Base-by-base conservation (phyloP, 352 stramenopile genomes). In the Phytophthora sansomeana region DNA sequence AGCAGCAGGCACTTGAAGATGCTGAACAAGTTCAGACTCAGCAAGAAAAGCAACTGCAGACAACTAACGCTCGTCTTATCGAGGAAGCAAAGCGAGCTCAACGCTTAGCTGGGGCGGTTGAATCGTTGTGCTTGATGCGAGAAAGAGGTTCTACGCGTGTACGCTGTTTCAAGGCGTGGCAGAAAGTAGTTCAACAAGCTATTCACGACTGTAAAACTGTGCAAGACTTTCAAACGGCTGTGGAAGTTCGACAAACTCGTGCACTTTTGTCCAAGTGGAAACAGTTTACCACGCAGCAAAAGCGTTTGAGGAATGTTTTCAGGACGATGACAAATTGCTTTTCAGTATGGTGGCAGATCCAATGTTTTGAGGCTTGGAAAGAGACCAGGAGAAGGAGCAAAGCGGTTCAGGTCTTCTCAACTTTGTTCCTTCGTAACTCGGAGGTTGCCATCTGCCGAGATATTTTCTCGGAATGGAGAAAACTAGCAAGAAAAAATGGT, bases 341-440 rank as follows among this genome's bases (percentile, higher is more conserved):
- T 46, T 48, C 41, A 5, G 4, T 16, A 26, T 63, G 72, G 48
- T 58, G 43, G 46, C 26, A 63, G 10, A 30, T 51, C 13, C 52
- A 67, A 19, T 73, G 49, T 13, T 79, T 79, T 26, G 4, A 48
- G 2, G 38, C 52, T 8, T 84, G 72, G 70, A 50, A 70, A 7
- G 39, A 48, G 29, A 24, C 51, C 28, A 61, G 50, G 30, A 28
- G 46, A 24, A 36, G 49, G 9, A 64, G 56, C 13, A 68, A 51
- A 29, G 49, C 50, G 21, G 26, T 83, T 1, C 60, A 61, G 2
- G 17, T 65, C 8, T 84, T 82, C 26, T 68, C 63, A 0, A 28
- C 6, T 6, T 35, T 59, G 7, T 65, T 66, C 13, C 17, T 48
- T 30, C 56, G 35, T 17, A 67, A 57, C 8, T 53, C 58, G 0